These are phyloP conservation scores for Backusella circina DNA, from an alignment of 192 early-diverging fungal species.

Conservation along the genomic window DNA sequence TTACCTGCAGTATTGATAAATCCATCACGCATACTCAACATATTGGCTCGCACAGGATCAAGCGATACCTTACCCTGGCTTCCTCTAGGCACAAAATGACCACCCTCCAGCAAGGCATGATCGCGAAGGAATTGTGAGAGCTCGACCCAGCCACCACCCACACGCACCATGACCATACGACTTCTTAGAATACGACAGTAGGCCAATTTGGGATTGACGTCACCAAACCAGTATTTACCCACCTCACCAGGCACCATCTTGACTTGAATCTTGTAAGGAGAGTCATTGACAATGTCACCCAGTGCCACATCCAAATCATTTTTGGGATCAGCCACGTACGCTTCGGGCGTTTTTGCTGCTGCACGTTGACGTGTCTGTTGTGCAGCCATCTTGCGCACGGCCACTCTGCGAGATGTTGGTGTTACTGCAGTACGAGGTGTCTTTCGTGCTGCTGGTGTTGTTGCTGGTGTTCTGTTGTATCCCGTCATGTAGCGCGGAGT, in stretches of 20 bases:
- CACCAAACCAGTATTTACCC: slow-evolving; percentile 64
- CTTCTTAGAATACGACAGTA: slow-evolving; percentile 62
- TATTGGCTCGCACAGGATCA: not conserved
- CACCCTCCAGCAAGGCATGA: slow-evolving; percentile 24
- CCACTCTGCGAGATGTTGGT: not conserved
- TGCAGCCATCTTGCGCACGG: not conserved
- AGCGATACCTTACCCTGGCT: not conserved
- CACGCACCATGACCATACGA: slow-evolving; percentile 65
- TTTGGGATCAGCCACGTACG: slow-evolving; percentile 48
- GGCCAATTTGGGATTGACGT: slow-evolving; percentile 56
- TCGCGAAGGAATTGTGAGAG: slow-evolving; percentile 45
- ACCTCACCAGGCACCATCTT: slow-evolving; percentile 51
- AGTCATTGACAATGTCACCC: slow-evolving; percentile 56
- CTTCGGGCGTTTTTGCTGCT: not conserved
- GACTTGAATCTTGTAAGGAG: slow-evolving; percentile 45
- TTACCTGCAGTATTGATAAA: slow-evolving; percentile 6
- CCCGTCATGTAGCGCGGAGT: slow-evolving; percentile 8
- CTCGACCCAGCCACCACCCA: slow-evolving; percentile 64
- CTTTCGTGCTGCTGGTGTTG: not conserved
- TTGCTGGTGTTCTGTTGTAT: not conserved
- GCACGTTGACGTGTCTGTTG: not conserved
- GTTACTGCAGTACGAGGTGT: slow-evolving; percentile 2
- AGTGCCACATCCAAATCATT: slow-evolving; percentile 59
- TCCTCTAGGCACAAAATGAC: slow-evolving; percentile 14
- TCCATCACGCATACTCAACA: not conserved